Evolutionary conservation across 352 stramenopile species (phyloP).

Genomic region (Ophiocytium majus): DNA sequence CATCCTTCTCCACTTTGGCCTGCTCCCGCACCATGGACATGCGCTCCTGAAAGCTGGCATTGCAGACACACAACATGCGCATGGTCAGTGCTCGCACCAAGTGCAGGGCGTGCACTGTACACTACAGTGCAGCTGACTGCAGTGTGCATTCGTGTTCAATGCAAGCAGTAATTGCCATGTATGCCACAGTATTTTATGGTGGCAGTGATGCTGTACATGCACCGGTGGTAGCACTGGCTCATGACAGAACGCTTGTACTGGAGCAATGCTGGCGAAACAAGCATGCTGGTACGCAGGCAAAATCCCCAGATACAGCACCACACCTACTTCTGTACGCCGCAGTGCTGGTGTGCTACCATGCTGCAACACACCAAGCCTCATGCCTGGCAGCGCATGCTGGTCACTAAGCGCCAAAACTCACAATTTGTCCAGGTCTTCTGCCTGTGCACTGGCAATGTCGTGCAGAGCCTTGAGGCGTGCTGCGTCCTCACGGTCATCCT

Average conservation of each 20-base stretch:
- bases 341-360: background rate
- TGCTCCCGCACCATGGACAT: constrained; percentile 1
- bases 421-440: constrained; percentile 53
- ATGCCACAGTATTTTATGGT: background rate
- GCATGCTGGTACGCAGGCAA: background rate
- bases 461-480: constrained; percentile 55
- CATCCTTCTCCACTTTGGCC: background rate
- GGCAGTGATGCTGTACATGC: background rate
- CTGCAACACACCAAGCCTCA: too few species aligned
- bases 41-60: background rate
- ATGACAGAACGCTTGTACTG: background rate
- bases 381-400: too few species aligned
- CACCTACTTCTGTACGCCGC: background rate
- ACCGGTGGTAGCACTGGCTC: background rate
- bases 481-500: constrained; percentile 55
- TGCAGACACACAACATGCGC: background rate
- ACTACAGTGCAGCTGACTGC: background rate
- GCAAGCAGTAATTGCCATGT: background rate
- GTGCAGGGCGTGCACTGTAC: background rate
- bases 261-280: background rate
- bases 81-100: background rate
- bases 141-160: background rate
- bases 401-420: too few species aligned
- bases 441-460: constrained; percentile 40
- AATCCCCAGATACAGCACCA: background rate